Percentiles rank a stretch among this genome's conserved stretches.
Conservation (phyloP, 495 filamentous ascomycete genomes). For the Penicillium flavigenum region DNA sequence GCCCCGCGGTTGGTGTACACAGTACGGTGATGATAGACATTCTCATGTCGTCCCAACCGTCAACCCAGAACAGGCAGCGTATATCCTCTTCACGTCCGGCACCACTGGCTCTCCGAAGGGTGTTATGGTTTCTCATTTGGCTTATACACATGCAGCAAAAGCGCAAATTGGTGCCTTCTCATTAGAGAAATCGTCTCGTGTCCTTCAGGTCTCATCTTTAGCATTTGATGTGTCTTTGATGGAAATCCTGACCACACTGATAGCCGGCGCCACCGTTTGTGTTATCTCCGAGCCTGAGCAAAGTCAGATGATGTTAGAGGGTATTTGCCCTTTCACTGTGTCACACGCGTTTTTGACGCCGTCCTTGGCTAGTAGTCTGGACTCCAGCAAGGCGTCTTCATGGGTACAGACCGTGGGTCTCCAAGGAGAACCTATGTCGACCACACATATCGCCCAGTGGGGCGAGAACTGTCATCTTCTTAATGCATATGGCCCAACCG, state of each 20-base stretch:
- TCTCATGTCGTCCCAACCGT: neutral
- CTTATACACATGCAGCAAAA: conserved; percentile 20
- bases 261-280: conserved; percentile 29
- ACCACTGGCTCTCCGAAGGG: conserved; percentile 39
- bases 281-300: conserved; percentile 14
- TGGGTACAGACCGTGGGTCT: neutral
- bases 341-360: neutral
- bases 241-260: conserved; percentile 26
- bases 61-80: conserved; percentile 12
- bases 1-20: conserved; percentile 15
- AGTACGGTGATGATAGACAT: neutral
- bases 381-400: neutral
- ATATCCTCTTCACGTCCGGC: conserved; percentile 36
- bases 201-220: conserved; percentile 21
- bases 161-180: neutral
- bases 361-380: neutral
- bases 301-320: neutral
- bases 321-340: neutral
- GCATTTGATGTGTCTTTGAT: conserved; percentile 27
- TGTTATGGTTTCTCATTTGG: conserved; percentile 38
- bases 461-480: neutral
- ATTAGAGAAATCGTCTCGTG: conserved; percentile 6
- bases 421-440: neutral
- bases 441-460: neutral
- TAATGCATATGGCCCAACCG: neutral